phyloP scores from a whole-genome alignment of 768 basidiomycete species.

The Daedaleopsis nitida region DNA sequence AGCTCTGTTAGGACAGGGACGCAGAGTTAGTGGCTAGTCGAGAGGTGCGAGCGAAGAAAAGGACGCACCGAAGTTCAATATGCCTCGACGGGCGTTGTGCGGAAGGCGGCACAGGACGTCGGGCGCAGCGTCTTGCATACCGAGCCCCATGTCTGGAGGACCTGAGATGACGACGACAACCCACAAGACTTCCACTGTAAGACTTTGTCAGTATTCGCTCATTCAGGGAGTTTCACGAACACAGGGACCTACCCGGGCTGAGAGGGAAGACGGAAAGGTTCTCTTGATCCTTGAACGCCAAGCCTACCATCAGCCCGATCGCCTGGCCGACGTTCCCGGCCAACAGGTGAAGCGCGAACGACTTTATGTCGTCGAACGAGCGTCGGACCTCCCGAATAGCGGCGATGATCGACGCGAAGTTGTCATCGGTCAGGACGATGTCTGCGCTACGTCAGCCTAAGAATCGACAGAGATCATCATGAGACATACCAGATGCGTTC shows the following conservation, averaged over 20 bases:
- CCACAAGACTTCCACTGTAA: constrained; percentile 47
- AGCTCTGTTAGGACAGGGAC: background rate
- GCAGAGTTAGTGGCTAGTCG: background rate
- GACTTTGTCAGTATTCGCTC: no score
- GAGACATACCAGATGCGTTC: constrained; percentile 1
- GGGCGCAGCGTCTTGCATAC: constrained; percentile 48
- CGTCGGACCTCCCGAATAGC: constrained; percentile 59
- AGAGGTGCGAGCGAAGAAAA: background rate
- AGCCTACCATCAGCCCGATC: constrained; percentile 53
- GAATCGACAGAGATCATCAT: background rate
- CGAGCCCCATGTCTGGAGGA: constrained; percentile 58
- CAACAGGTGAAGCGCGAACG: constrained; percentile 57
- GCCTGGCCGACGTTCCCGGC: constrained; percentile 58
- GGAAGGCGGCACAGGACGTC: constrained; percentile 55
- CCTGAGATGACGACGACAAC: constrained; percentile 53
- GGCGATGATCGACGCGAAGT: constrained; percentile 62
- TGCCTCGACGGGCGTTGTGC: constrained; percentile 38
- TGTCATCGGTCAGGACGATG: constrained; percentile 47
- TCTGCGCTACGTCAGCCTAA: background rate
- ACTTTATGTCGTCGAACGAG: constrained; percentile 58
- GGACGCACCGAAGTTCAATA: constrained; percentile 30
- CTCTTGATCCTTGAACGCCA: constrained; percentile 54
- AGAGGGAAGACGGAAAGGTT: constrained; percentile 57
- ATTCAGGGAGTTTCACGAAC: no score
- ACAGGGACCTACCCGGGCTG: constrained; percentile 34